These are phyloP conservation scores for Naematelia aurantialba DNA, from an alignment of 768 basidiomycete genomes.

Conservation along the genomic window DNA sequence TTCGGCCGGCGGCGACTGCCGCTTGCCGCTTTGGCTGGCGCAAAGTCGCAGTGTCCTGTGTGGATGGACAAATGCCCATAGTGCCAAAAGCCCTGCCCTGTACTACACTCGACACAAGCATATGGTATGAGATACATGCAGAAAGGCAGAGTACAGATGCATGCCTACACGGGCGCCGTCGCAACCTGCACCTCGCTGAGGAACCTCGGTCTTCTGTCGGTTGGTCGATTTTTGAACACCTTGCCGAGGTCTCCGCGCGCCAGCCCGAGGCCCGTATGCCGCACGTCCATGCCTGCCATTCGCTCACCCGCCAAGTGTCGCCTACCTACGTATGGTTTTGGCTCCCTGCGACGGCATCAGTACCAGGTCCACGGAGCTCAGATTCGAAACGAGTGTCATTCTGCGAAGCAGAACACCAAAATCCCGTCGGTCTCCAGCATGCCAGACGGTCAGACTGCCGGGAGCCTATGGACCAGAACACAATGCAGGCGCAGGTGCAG, in stretches of 20 bases:
- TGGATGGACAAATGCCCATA: no score
- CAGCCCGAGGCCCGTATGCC: slow-evolving; percentile 21
- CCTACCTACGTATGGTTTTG: slow-evolving; percentile 17
- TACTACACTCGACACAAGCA: neutral
- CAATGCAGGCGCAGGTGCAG: no score
- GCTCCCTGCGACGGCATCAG: slow-evolving; percentile 4
- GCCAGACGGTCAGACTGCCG: no score
- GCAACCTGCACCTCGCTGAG: slow-evolving; percentile 5
- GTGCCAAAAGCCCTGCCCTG: neutral
- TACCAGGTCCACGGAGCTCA: neutral
- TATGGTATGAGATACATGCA: no score
- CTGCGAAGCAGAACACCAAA: neutral
- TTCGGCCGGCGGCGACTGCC: no score
- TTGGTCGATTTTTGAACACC: neutral
- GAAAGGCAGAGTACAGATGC: neutral
- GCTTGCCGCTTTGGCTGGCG: no score
- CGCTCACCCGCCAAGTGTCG: slow-evolving; percentile 21
- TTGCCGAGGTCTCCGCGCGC: slow-evolving; percentile 19
- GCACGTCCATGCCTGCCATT: slow-evolving; percentile 20
- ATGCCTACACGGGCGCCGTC: neutral
- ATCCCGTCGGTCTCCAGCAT: neutral
- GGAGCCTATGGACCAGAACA: no score
- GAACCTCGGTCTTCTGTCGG: slow-evolving; percentile 10
- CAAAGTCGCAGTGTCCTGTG: no score
- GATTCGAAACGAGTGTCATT: neutral